Conservation (phyloP, 352 stramenopile genomes). For the Phytophthora aleatoria region DNA sequence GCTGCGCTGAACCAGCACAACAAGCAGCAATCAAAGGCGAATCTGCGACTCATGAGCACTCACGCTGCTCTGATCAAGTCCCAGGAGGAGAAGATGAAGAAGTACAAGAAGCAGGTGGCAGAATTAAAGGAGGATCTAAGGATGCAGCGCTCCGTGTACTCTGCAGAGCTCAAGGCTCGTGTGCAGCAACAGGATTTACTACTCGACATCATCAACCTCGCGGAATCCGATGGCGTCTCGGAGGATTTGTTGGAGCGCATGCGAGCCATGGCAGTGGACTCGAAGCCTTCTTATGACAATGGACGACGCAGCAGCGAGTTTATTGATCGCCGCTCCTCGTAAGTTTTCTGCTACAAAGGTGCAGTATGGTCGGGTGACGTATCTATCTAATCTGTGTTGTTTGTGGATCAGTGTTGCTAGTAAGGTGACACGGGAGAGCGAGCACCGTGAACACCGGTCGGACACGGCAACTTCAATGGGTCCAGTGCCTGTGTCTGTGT, state of each 20-base stretch:
- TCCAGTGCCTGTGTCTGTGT: constrained; percentile 65
- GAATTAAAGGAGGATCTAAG: constrained; percentile 84
- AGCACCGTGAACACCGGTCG: constrained; percentile 51
- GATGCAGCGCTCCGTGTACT: constrained; percentile 83
- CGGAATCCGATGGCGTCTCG: constrained; percentile 57
- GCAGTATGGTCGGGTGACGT: constrained; percentile 1
- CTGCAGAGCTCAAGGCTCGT: constrained; percentile 73
- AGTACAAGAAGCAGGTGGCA: constrained; percentile 85
- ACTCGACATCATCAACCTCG: constrained; percentile 51
- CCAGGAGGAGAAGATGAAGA: constrained; percentile 91
- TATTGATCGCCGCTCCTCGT: constrained; percentile 33
- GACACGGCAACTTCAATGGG: constrained; percentile 69
- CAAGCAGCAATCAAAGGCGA: constrained; percentile 93
- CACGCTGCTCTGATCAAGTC: constrained; percentile 87
- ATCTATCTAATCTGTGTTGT: neutral
- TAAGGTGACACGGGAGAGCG: constrained; percentile 26
- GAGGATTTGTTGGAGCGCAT: constrained; percentile 53
- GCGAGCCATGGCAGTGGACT: constrained; percentile 67
- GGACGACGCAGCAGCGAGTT: constrained; percentile 38
- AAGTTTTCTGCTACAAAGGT: constrained; percentile 15
- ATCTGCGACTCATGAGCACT: constrained; percentile 89
- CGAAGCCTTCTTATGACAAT: constrained; percentile 71
- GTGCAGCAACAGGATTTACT: constrained; percentile 46
- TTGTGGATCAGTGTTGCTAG: constrained; percentile 15
- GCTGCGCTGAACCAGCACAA: constrained; percentile 93